Evolutionary conservation across 2,329 filamentous ascomycete species (phyloP).

Genomic region (Neoscytalidium dimidiatum): DNA sequence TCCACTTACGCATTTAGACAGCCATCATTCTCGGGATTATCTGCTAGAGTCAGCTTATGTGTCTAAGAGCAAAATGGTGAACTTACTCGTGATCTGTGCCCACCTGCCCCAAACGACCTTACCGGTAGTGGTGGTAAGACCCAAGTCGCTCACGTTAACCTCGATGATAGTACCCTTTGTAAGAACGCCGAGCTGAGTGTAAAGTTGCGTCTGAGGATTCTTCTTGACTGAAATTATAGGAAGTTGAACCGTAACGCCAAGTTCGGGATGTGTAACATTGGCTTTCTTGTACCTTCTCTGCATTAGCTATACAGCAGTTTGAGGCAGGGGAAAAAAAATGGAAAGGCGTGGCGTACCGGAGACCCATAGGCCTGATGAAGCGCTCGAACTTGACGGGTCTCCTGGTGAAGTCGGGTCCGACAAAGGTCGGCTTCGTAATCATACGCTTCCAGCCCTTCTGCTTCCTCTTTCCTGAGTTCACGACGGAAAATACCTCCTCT

Average conservation of each 20-base stretch:
- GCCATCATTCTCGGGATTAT: constrained; percentile 41
- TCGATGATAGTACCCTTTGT: constrained; percentile 75
- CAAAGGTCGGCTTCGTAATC: constrained; percentile 80
- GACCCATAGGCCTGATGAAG: constrained; percentile 67
- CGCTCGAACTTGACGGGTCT: constrained; percentile 77
- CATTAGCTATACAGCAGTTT: background rate
- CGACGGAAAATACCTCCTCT: constrained; percentile 97
- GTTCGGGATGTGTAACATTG: constrained; percentile 69
- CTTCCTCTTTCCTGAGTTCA: constrained; percentile 89
- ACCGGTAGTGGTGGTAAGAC: constrained; percentile 68
- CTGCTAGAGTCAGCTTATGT: background rate
- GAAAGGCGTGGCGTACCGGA: constrained; percentile 61
- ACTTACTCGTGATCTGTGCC: constrained; percentile 30
- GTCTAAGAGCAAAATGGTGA: background rate
- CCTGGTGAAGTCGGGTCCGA: constrained; percentile 86
- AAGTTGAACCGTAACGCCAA: constrained; percentile 85
- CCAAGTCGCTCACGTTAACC: constrained; percentile 90
- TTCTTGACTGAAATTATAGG: constrained; percentile 64
- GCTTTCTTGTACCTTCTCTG: constrained; percentile 51
- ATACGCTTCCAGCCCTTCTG: constrained; percentile 77
- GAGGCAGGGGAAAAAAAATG: background rate
- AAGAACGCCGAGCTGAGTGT: constrained; percentile 88
- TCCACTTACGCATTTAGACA: constrained; percentile 34
- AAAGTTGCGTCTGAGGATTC: constrained; percentile 72
- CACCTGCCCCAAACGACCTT: constrained; percentile 73